Evolutionary conservation across 2,329 filamentous ascomycete species (phyloP).

Genomic region (Dactylellina leptospora): DNA sequence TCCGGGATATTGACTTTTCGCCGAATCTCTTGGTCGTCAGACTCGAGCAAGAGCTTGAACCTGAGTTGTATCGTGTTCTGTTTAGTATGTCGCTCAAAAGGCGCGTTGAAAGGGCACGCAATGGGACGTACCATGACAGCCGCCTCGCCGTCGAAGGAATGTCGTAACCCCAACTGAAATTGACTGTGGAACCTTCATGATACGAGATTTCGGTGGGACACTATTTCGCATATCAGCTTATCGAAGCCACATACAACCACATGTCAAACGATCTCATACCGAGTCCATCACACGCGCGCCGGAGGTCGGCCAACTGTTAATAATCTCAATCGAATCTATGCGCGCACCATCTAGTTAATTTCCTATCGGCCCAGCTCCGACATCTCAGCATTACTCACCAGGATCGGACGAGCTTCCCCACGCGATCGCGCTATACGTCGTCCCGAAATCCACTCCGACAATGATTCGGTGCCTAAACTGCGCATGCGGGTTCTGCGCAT

Average conservation of each 20-base stretch:
- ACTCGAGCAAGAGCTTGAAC: slow-evolving; percentile 55
- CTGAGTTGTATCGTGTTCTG: neutral
- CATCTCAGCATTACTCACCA: slow-evolving; percentile 1
- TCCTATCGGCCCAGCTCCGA: neutral
- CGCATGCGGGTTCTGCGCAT: slow-evolving; percentile 34
- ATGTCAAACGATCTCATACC: slow-evolving; percentile 21
- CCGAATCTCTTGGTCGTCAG: slow-evolving; percentile 47
- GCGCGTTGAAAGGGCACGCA: slow-evolving; percentile 30
- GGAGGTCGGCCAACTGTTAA: slow-evolving; percentile 55
- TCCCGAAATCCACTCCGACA: slow-evolving; percentile 55
- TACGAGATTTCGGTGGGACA: slow-evolving; percentile 55
- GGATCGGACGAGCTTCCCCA: slow-evolving; percentile 53
- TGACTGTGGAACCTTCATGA: slow-evolving; percentile 51
- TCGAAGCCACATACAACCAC: neutral
- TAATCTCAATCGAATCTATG: slow-evolving; percentile 53
- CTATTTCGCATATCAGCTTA: slow-evolving; percentile 17
- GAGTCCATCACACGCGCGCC: slow-evolving; percentile 53
- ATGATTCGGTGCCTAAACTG: slow-evolving; percentile 53
- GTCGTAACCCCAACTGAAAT: slow-evolving; percentile 55
- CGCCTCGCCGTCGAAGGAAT: slow-evolving; percentile 52
- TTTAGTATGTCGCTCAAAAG: slow-evolving; percentile 1
- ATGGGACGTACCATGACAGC: slow-evolving; percentile 51
- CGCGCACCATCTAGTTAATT: neutral
- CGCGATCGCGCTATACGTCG: slow-evolving; percentile 55
- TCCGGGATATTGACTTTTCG: slow-evolving; percentile 52